Conservation (phyloP, 1,284 basidiomycete genomes). For the Irpex rosettiformis region DNA sequence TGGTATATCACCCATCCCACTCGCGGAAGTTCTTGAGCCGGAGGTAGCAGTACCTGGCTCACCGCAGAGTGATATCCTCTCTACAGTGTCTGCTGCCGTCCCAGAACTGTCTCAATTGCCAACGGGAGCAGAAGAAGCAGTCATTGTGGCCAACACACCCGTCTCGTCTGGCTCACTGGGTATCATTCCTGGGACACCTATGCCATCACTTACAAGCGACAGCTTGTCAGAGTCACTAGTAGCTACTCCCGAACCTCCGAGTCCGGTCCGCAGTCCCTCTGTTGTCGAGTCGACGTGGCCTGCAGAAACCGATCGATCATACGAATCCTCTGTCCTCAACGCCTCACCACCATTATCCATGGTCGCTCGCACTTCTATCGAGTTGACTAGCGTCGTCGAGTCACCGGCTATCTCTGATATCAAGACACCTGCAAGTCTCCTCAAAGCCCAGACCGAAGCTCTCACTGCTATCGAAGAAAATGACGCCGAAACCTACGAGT, state of each 20-base stretch:
- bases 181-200: background rate
- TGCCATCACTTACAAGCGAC: background rate
- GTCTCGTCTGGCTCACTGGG: background rate
- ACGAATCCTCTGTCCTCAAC: conserved; percentile 13
- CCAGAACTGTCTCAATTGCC: conserved; percentile 1
- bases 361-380: background rate
- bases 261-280: conserved; percentile 6
- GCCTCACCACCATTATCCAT: conserved; percentile 10
- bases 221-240: background rate
- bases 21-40: background rate
- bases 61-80: conserved; percentile 1
- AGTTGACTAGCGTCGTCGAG: background rate
- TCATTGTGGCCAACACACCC: background rate
- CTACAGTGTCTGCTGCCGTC: background rate
- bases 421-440: background rate
- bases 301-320: conserved; percentile 11
- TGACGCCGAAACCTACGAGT: background rate
- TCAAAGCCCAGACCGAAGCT: background rate
- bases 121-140: background rate
- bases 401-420: background rate
- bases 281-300: conserved; percentile 9
- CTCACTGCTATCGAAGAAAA: background rate
- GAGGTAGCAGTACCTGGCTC: background rate
- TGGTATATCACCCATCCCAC: background rate
- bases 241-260: background rate